Evolutionary conservation across 73 alveolate species (phyloP).

Genomic region (Paramecium tetraurelia): DNA sequence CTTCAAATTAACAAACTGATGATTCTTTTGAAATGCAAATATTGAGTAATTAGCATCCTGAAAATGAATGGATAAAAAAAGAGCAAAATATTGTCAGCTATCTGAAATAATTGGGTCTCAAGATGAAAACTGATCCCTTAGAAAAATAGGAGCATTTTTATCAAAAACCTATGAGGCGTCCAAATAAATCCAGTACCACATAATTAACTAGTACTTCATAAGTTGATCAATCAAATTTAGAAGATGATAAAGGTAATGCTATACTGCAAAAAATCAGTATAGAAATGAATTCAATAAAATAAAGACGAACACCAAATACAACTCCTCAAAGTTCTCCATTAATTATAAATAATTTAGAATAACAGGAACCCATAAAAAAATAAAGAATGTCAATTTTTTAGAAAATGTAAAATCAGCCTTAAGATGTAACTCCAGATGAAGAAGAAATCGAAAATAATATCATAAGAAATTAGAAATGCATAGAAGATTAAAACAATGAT

Average conservation of each 20-base stretch:
- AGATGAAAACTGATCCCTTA: constrained; percentile 5
- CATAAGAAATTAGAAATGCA: neutral
- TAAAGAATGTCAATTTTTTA: neutral
- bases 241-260: neutral
- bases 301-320: constrained; percentile 7
- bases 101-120: neutral
- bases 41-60: neutral
- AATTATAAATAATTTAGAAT: neutral
- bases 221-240: neutral
- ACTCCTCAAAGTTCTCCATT: constrained; percentile 23
- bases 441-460: neutral
- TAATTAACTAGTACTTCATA: neutral
- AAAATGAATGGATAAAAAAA: neutral
- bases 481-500: neutral
- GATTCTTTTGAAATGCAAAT: constrained; percentile 20
- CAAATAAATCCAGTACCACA: neutral
- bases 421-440: neutral
- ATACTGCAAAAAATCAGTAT: neutral
- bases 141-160: neutral
- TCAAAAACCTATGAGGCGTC: neutral
- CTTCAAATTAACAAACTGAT: neutral
- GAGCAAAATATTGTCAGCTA: neutral
- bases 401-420: neutral
- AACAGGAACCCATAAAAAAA: neutral
- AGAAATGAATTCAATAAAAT: neutral